A percentile compares a stretch with the other conserved stretches of the same genome.
phyloP scores from a whole-genome alignment of 1,139 yeast genomes.

The Torulaspora pretoriensis region DNA sequence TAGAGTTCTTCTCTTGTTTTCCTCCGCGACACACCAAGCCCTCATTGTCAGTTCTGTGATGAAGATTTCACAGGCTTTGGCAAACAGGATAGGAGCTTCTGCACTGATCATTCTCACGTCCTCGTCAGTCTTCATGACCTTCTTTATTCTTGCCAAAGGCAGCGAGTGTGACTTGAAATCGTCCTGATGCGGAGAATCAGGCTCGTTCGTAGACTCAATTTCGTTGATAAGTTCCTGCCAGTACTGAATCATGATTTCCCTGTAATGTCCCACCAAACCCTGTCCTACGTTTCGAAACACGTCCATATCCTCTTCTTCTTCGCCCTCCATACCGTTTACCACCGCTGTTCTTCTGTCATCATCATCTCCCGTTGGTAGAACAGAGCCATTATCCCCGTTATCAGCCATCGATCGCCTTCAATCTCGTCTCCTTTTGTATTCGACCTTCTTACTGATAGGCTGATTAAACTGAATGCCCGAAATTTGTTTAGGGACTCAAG shows the following conservation, averaged over 20 bases:
- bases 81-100: slow-evolving; percentile 94
- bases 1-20: slow-evolving; percentile 85
- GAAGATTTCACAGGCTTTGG: slow-evolving; percentile 95
- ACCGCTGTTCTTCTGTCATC: slow-evolving; percentile 11
- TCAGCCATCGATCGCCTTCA: slow-evolving; percentile 3
- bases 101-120: slow-evolving; percentile 97
- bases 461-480: slow-evolving; percentile 1
- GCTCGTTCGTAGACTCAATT: slow-evolving; percentile 52
- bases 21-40: slow-evolving; percentile 98
- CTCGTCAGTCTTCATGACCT: slow-evolving; percentile 95
- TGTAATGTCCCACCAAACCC: slow-evolving; percentile 77
- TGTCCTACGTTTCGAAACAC: slow-evolving; percentile 93
- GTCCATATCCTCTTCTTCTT: slow-evolving; percentile 46
- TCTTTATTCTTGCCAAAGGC: slow-evolving; percentile 88
- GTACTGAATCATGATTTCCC: slow-evolving; percentile 87
- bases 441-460: neutral
- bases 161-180: slow-evolving; percentile 92
- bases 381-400: slow-evolving; percentile 1
- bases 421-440: neutral
- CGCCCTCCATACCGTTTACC: slow-evolving; percentile 26
- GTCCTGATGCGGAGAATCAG: slow-evolving; percentile 31
- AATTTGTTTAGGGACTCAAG: neutral
- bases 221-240: slow-evolving; percentile 95
- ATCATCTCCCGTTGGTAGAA: neutral
- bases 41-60: slow-evolving; percentile 96